phyloP scores from a whole-genome alignment of 2,329 filamentous ascomycete genomes.

The Gyromitra esculenta region DNA sequence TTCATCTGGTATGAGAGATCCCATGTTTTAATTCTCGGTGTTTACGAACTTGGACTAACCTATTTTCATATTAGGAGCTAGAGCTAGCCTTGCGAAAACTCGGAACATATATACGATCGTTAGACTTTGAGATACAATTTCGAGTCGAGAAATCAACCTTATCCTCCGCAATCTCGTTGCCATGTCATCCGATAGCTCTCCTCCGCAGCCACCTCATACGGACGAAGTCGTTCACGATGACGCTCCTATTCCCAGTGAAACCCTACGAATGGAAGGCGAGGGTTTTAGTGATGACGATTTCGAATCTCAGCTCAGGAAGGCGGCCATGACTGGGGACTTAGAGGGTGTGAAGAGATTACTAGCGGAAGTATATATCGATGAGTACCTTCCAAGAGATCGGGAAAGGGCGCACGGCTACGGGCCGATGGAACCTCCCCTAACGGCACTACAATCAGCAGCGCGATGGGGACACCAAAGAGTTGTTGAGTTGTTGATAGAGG shows the following conservation, averaged over 20 bases:
- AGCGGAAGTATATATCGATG: neutral
- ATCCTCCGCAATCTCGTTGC: neutral
- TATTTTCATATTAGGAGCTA: neutral
- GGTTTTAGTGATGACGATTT: neutral
- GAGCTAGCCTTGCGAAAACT: neutral
- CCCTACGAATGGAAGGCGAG: neutral
- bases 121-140: neutral
- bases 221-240: neutral
- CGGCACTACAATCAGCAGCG: conserved; percentile 18
- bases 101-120: neutral
- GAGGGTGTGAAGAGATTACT: neutral
- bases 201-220: neutral
- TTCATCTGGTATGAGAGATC: neutral
- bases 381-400: neutral
- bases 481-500: conserved; percentile 33
- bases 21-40: neutral
- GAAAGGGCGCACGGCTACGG: neutral
- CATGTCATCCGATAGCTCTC: neutral
- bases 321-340: neutral
- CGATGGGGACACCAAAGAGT: conserved; percentile 49
- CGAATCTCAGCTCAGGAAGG: neutral
- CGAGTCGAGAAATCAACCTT: neutral
- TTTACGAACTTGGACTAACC: neutral
- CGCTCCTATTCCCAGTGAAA: neutral
- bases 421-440: neutral